Conservation (phyloP, 352 stramenopile species). For the Globisporangium uncinulatum region DNA sequence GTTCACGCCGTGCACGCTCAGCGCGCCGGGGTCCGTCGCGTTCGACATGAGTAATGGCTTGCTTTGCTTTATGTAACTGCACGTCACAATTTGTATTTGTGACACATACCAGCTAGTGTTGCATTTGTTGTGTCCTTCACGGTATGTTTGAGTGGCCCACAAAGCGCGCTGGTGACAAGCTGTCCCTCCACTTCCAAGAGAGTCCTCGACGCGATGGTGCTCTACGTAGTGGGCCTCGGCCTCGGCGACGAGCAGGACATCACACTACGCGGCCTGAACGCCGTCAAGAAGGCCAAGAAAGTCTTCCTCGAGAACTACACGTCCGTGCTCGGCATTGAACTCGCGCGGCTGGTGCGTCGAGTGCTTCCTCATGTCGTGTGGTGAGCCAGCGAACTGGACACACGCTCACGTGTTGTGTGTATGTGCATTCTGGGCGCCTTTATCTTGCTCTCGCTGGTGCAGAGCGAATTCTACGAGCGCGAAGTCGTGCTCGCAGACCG, state of each 20-base stretch:
- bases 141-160: too few species aligned
- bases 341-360: conserved; percentile 69
- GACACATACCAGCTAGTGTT: too few species aligned
- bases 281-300: conserved; percentile 92
- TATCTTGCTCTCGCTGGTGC: neutral
- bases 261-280: conserved; percentile 94
- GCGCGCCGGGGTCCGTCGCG: conserved; percentile 87
- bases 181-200: too few species aligned
- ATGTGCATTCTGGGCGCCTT: neutral
- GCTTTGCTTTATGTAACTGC: too few species aligned
- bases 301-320: conserved; percentile 99
- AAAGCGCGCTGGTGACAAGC: too few species aligned
- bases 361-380: neutral
- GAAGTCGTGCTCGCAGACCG: conserved; percentile 88
- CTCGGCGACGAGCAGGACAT: conserved; percentile 99
- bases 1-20: conserved; percentile 94
- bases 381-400: too few species aligned
- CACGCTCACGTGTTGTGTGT: neutral
- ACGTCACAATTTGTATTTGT: too few species aligned
- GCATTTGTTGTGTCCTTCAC: too few species aligned
- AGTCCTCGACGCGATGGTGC: conserved; percentile 66
- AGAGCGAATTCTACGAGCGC: conserved; percentile 94
- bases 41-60: too few species aligned
- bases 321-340: conserved; percentile 91
- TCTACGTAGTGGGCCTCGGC: conserved; percentile 97